Conservation (phyloP, 768 basidiomycete genomes). For the Wakefieldia striispora region DNA sequence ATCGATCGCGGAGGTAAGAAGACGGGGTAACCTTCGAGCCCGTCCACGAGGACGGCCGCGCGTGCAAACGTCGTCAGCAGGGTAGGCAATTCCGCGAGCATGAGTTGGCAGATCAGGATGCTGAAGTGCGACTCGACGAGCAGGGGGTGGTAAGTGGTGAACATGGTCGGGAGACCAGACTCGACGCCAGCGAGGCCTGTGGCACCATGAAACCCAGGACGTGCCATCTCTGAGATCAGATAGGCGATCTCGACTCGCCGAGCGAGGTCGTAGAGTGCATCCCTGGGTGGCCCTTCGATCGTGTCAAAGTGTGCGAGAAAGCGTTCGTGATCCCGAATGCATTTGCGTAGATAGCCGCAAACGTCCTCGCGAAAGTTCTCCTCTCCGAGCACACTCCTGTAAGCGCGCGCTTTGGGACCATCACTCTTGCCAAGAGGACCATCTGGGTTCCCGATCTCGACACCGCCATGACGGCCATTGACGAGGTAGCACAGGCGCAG, state of each 20-base stretch:
- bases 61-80: constrained; percentile 65
- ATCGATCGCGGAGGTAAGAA: constrained; percentile 86
- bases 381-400: constrained; percentile 57
- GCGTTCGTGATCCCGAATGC: constrained; percentile 80
- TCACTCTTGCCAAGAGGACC: constrained; percentile 65
- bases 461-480: constrained; percentile 77
- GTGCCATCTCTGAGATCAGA: constrained; percentile 61
- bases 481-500: constrained; percentile 74
- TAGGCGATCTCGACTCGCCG: constrained; percentile 65
- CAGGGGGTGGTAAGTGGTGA: constrained; percentile 89
- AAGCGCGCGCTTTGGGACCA: constrained; percentile 62
- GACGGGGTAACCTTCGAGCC: constrained; percentile 84
- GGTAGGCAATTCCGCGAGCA: constrained; percentile 71
- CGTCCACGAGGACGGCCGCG: constrained; percentile 69
- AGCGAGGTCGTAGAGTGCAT: constrained; percentile 39
- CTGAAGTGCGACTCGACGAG: constrained; percentile 86
- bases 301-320: constrained; percentile 84
- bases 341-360: constrained; percentile 59
- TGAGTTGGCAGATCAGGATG: constrained; percentile 68
- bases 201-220: constrained; percentile 53
- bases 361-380: constrained; percentile 60
- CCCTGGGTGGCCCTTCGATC: constrained; percentile 43
- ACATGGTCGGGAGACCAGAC: constrained; percentile 46
- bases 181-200: constrained; percentile 40
- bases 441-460: constrained; percentile 78